Base-by-base conservation (phyloP, 2,329 filamentous ascomycete genomes). In the Cordyceps militaris region DNA sequence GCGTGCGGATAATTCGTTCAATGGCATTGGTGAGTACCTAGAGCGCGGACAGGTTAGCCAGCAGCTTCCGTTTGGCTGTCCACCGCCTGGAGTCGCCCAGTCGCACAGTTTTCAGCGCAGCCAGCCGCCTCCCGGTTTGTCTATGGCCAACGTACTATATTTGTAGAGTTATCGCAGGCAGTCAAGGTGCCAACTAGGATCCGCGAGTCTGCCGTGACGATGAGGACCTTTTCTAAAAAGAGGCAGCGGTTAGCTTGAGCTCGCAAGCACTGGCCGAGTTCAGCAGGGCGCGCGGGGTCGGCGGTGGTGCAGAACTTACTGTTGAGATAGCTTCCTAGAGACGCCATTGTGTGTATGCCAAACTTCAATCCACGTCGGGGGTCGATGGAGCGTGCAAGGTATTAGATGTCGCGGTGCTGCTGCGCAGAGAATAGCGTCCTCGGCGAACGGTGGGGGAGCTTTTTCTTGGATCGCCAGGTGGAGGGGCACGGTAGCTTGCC, bases 121-220 rank as follows among this genome's bases (percentile, higher is more conserved):
- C 26, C 34, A 28, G 8, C 7, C 8, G 21, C 28, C 4, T n/a
- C 16, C 24, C 24, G n/a, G 26, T 4, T 16, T 48, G 21, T 42
- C n/a, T 4, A 24, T 48, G 14, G 8, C 44, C 10, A 24, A 63
- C 75, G 61, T 73, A 86, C 84, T 61, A 99, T 77, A 73, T 99
- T 99, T 64, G 94, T 97, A 67, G 88, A 85, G 73, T 96, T 87
- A 72, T 99, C 94, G 69, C 88, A 91, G 46, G 89, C 90, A 50
- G 93, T 79, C 56, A 99, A 84, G 2, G 81, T 92, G 60, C 94
- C 94, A 61, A 90, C 81, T 23, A 93, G 76, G 48, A 90, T 96
- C 66, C 93, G 87, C 53, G 93, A 94, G 74, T 97, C 94, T 65
- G 90, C 88, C 28, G 94, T 97, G 62, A 97, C 83, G 67, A 97